A percentile compares a stretch with the other conserved stretches of the same genome.
Evolutionary conservation across 441 rosid species (phyloP).

Genomic region (Dalechampia spathulata): DNA sequence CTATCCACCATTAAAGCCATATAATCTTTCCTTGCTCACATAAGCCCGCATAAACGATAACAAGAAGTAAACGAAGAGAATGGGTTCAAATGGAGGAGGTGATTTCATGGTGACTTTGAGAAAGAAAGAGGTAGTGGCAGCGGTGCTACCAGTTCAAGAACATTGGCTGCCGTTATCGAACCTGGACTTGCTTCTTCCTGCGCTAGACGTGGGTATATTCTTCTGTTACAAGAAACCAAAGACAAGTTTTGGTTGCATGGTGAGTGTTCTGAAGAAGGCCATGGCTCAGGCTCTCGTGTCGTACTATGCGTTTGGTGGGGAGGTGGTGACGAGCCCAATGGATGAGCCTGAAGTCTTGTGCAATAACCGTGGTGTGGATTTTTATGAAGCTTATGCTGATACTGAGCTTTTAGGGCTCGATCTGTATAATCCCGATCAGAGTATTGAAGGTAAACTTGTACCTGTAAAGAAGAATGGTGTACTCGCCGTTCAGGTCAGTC

Average conservation of each 20-base stretch:
- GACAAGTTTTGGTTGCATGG: conserved; percentile 25
- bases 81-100: conserved; percentile 30
- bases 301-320: conserved; percentile 62
- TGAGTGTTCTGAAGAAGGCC: conserved; percentile 37
- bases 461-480: conserved; percentile 53
- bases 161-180: conserved; percentile 80
- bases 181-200: conserved; percentile 77
- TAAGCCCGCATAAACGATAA: not conserved
- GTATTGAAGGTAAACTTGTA: conserved; percentile 50
- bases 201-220: conserved; percentile 49
- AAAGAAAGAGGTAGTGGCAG: conserved; percentile 50
- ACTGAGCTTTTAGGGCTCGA: conserved; percentile 43
- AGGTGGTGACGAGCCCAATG: conserved; percentile 42
- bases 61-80: not conserved
- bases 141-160: conserved; percentile 51
- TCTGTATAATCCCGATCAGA: conserved; percentile 56
- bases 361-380: conserved; percentile 72
- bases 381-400: conserved; percentile 48
- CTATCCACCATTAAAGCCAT: not conserved
- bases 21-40: not conserved
- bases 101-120: conserved; percentile 34
- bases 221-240: conserved; percentile 40
- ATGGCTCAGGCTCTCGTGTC: conserved; percentile 53
- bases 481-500: conserved; percentile 61
- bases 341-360: conserved; percentile 81